These are phyloP conservation scores for Ramaria rubella DNA, from an alignment of 768 basidiomycete species.

Conservation along the genomic window DNA sequence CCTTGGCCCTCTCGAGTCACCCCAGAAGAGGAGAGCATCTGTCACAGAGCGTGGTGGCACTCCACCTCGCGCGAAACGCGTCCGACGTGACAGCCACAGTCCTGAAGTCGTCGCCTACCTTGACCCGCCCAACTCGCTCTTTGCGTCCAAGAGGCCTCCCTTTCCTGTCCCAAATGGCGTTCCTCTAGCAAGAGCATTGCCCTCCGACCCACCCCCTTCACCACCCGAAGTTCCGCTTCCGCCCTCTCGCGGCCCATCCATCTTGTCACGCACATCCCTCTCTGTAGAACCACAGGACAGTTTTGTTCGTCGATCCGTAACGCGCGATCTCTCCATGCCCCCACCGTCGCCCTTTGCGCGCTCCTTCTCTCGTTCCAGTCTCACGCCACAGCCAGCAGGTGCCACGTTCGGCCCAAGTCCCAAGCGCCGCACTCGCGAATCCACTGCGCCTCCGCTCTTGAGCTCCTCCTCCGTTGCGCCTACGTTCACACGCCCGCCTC, in stretches of 20 bases:
- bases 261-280: constrained; percentile 31
- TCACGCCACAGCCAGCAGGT: constrained; percentile 60
- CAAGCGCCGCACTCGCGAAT: constrained; percentile 34
- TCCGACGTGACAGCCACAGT: constrained; percentile 4
- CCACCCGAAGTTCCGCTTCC: constrained; percentile 26
- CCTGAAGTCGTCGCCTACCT: constrained; percentile 33
- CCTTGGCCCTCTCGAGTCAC: background rate
- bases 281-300: constrained; percentile 13
- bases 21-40: constrained; percentile 1
- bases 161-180: background rate
- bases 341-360: constrained; percentile 30
- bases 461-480: background rate
- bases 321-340: constrained; percentile 42
- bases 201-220: constrained; percentile 16
- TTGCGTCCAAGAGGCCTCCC: background rate
- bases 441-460: constrained; percentile 56
- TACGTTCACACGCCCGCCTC: constrained; percentile 5
- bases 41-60: constrained; percentile 2
- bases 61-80: constrained; percentile 6
- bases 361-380: constrained; percentile 53
- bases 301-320: background rate
- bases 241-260: constrained; percentile 35
- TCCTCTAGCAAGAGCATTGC: background rate
- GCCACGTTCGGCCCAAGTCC: constrained; percentile 22
- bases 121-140: constrained; percentile 41